Evolutionary conservation across 148 eudicot species (phyloP).

Genomic region (Nyssa sinensis): DNA sequence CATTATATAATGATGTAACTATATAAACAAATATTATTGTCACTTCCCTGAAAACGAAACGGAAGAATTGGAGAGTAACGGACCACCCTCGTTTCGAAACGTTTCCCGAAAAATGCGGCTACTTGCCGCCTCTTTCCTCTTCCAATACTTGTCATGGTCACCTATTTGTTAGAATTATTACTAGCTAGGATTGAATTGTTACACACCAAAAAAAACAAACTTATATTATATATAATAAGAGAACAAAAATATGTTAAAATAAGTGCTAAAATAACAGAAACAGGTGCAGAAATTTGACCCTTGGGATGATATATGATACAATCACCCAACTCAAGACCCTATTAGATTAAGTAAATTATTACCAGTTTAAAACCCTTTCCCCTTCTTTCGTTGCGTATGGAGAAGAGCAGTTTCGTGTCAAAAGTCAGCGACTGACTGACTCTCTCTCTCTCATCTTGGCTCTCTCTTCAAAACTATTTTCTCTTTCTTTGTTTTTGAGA

Average conservation of each 20-base stretch:
- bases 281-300: slow-evolving; percentile 34
- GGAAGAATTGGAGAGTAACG: too few species aligned
- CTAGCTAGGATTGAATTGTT: too few species aligned
- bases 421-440: slow-evolving; percentile 64
- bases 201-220: too few species aligned
- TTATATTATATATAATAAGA: too few species aligned
- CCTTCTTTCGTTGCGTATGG: slow-evolving; percentile 41
- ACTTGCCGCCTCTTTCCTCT: slow-evolving; percentile 32
- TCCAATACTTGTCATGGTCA: background rate
- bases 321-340: slow-evolving; percentile 30
- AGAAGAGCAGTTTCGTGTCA: slow-evolving; percentile 34
- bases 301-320: slow-evolving; percentile 14
- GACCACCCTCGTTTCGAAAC: background rate
- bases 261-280: slow-evolving; percentile 24
- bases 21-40: too few species aligned
- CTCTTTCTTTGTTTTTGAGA: slow-evolving; percentile 7
- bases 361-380: slow-evolving; percentile 14
- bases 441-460: slow-evolving; percentile 28
- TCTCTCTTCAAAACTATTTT: slow-evolving; percentile 18
- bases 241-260: slow-evolving; percentile 21
- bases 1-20: too few species aligned
- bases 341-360: slow-evolving; percentile 19
- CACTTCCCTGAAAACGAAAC: too few species aligned
- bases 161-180: too few species aligned
- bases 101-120: slow-evolving; percentile 39